These are phyloP conservation scores for Pseudoscleropodium purum DNA, from an alignment of 225 moss, liverwort and hornwort genomes.

Conservation along the genomic window DNA sequence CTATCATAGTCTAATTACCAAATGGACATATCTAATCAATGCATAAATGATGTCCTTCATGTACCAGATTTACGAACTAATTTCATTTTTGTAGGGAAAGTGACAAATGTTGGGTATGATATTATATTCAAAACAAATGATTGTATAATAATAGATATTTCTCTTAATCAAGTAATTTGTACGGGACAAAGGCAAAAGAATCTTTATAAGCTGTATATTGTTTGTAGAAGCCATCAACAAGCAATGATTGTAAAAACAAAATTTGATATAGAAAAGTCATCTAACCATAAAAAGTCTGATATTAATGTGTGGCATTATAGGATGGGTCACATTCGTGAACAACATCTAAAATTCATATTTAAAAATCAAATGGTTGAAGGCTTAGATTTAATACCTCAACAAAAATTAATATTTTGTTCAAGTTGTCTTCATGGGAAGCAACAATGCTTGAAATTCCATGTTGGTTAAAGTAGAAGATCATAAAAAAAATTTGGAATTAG, in stretches of 20 bases:
- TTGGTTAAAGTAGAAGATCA: background rate
- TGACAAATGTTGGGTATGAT: fast-evolving
- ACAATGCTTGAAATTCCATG: background rate
- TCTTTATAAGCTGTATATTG: background rate
- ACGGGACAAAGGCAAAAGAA: background rate
- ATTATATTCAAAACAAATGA: background rate
- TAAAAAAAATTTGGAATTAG: background rate
- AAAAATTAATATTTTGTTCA: background rate
- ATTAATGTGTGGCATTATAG: background rate
- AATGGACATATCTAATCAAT: background rate
- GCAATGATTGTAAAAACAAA: background rate
- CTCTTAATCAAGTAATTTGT: background rate
- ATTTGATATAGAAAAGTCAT: fast-evolving
- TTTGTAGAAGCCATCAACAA: fast-evolving
- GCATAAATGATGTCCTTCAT: background rate
- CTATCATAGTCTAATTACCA: background rate
- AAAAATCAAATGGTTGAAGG: background rate
- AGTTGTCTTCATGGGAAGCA: background rate
- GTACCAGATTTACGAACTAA: background rate
- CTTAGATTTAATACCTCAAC: background rate
- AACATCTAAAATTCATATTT: background rate
- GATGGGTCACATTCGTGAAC: background rate
- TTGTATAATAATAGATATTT: background rate
- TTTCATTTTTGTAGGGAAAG: background rate
- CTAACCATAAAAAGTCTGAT: background rate